Percentiles rank a stretch among this genome's conserved stretches.
Evolutionary conservation across 495 filamentous ascomycete genomes (phyloP).

Genomic region (Aspergillus nidulans): DNA sequence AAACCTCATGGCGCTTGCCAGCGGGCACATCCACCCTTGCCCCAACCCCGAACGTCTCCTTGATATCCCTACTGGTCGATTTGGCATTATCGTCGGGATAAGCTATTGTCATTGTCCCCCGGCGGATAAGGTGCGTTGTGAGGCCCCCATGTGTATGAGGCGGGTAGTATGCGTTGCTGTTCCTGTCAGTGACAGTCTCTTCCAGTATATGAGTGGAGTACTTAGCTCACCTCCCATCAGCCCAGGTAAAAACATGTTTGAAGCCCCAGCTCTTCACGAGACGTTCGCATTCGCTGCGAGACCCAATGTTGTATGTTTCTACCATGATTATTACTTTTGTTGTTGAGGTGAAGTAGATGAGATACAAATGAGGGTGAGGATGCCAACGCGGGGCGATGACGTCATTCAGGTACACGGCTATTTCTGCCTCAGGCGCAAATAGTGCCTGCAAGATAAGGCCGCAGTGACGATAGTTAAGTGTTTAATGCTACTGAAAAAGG

Average conservation of each 20-base stretch:
- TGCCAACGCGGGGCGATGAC: not conserved
- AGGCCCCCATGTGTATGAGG: conserved; percentile 67
- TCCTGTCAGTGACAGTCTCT: not conserved
- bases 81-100: conserved; percentile 63
- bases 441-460: not conserved
- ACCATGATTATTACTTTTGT: conserved; percentile 1
- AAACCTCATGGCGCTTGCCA: conserved; percentile 71
- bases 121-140: conserved; percentile 74
- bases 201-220: not conserved
- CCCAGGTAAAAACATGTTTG: conserved; percentile 73
- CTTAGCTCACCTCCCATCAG: conserved; percentile 61
- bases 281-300: conserved; percentile 52
- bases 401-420: not conserved
- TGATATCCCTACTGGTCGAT: conserved; percentile 28
- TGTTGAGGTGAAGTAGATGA: not conserved
- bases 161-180: conserved; percentile 65
- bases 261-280: conserved; percentile 77
- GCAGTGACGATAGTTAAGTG: not conserved
- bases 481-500: not conserved
- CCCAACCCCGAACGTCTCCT: conserved; percentile 64
- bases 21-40: conserved; percentile 74
- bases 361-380: not conserved
- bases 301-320: conserved; percentile 34
- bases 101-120: conserved; percentile 64
- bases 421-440: not conserved